Conservation (phyloP, 2,329 filamentous ascomycete species). For the Zymoseptoria passerinii region DNA sequence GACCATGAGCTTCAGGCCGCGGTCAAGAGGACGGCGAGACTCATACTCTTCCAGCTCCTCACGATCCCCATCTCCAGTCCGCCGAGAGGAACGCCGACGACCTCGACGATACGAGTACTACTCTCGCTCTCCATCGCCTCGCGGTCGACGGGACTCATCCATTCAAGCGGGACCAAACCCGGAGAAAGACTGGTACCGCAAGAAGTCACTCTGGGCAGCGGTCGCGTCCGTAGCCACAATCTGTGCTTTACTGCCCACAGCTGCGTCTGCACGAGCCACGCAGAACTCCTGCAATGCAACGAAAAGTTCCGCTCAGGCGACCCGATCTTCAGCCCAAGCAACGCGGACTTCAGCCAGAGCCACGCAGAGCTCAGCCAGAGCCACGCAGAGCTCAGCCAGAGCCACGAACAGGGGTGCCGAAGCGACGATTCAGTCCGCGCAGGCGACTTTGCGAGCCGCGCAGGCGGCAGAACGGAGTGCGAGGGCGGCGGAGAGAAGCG, state of each 20-base stretch:
- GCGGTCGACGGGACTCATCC: neutral
- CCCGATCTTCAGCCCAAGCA: slow-evolving; percentile 5
- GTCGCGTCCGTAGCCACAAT: slow-evolving; percentile 4
- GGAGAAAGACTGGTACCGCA: slow-evolving; percentile 17
- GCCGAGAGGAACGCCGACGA: neutral
- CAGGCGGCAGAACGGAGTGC: slow-evolving; percentile 10
- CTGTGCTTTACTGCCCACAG: neutral
- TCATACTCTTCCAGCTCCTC: neutral
- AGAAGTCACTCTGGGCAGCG: slow-evolving; percentile 19
- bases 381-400: slow-evolving; percentile 8
- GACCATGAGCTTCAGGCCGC: neutral
- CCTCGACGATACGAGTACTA: neutral
- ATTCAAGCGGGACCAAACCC: slow-evolving; percentile 1
- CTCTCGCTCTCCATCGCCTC: slow-evolving; percentile 9
- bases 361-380: slow-evolving; percentile 7
- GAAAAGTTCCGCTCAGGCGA: neutral
- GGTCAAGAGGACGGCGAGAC: neutral
- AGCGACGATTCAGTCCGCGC: slow-evolving; percentile 7
- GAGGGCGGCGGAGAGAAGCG: slow-evolving; percentile 8
- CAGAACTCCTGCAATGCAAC: neutral
- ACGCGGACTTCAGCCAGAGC: slow-evolving; percentile 9
- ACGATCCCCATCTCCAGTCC: neutral
- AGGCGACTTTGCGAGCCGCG: slow-evolving; percentile 7
- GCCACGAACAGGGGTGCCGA: slow-evolving; percentile 6
- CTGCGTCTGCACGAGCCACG: neutral